Conservation (phyloP, 129 eudicot genomes). For the Lonicera japonica region DNA sequence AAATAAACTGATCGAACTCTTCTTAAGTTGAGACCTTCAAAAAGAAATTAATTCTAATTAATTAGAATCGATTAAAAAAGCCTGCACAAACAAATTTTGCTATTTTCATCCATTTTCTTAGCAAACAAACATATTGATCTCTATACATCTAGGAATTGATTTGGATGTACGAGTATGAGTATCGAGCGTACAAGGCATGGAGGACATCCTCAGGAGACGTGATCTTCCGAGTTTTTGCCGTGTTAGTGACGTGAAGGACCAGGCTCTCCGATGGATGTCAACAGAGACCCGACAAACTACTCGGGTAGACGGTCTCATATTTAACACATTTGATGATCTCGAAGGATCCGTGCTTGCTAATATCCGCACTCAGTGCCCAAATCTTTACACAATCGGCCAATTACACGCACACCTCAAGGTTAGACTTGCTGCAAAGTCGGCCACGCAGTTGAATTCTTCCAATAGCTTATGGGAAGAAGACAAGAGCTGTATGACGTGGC, state of each 20-base stretch:
- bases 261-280: not conserved
- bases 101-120: no score
- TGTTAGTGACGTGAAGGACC: not conserved
- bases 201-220: constrained; percentile 18
- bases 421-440: constrained; percentile 15
- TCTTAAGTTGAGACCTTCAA: no score
- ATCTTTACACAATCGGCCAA: constrained; percentile 54
- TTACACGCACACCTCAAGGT: constrained; percentile 41
- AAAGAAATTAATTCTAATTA: no score
- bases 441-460: constrained; percentile 17
- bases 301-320: constrained; percentile 42
- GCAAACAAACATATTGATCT: no score
- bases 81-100: no score
- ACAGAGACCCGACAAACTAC: constrained; percentile 14
- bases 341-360: constrained; percentile 47
- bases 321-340: constrained; percentile 59
- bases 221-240: constrained; percentile 28
- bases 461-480: constrained; percentile 51
- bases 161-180: constrained; percentile 4
- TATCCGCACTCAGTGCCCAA: constrained; percentile 36
- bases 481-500: constrained; percentile 29
- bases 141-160: constrained; percentile 24
- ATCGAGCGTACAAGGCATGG: no score
- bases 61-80: no score
- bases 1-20: no score